Percentiles rank a stretch among this genome's conserved stretches.
These are phyloP conservation scores for Coix lacrymajobi DNA, from an alignment of 176 grass and related monocot species.

Conservation along the genomic window DNA sequence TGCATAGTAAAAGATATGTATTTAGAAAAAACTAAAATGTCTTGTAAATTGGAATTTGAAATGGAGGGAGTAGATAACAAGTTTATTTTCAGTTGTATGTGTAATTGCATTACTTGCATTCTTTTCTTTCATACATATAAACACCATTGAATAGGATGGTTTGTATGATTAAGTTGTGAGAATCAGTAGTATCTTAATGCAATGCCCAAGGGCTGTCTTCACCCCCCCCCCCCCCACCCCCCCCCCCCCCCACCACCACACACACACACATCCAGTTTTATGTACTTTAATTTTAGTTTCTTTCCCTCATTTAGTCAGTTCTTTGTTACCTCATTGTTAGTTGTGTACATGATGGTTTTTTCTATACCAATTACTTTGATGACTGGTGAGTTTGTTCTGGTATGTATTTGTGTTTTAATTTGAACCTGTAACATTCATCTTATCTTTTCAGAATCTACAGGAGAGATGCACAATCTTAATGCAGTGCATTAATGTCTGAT, in stretches of 20 bases:
- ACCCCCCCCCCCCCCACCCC: no score
- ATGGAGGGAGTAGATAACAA: background rate
- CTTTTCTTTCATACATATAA: background rate
- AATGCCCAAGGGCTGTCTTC: background rate
- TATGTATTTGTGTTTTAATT: background rate
- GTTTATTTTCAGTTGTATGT: background rate
- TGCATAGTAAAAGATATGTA: background rate
- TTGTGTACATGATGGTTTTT: background rate
- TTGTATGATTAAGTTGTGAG: background rate
- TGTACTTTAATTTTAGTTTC: background rate
- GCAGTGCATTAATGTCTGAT: background rate
- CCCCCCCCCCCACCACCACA: no score
- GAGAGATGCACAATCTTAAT: background rate
- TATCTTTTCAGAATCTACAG: background rate
- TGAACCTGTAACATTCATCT: background rate
- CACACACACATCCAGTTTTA: no score
- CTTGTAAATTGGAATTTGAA: background rate
- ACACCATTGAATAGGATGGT: background rate
- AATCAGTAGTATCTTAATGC: background rate
- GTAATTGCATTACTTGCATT: background rate
- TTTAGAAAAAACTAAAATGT: background rate
- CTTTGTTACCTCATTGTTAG: background rate
- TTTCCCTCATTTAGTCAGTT: background rate
- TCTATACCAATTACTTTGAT: background rate
- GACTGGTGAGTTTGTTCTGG: background rate